A percentile compares a stretch with the other conserved stretches of the same genome.
Conservation (phyloP, 1,284 basidiomycete species). For the Ceratobasidium sp. region DNA sequence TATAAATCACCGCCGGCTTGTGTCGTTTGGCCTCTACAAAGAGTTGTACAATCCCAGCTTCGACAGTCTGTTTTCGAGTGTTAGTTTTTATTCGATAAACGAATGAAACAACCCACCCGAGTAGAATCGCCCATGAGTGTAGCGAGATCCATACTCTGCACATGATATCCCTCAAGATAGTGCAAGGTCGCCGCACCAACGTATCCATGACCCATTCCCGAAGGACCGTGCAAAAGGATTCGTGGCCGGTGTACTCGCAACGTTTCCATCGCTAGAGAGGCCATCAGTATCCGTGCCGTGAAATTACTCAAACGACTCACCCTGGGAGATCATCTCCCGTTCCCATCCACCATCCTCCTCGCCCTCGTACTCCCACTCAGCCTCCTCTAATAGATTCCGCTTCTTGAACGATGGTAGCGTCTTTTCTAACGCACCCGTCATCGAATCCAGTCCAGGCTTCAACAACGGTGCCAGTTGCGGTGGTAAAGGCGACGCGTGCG, state of each 20-base stretch:
- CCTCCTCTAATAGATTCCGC: slow-evolving; percentile 90
- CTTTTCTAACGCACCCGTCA: slow-evolving; percentile 77
- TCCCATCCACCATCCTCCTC: slow-evolving; percentile 80
- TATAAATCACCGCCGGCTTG: slow-evolving; percentile 95
- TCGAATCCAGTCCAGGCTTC: slow-evolving; percentile 74
- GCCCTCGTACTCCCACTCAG: slow-evolving; percentile 87
- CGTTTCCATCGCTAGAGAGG: slow-evolving; percentile 84
- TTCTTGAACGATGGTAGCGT: slow-evolving; percentile 83
- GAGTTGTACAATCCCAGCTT: slow-evolving; percentile 95
- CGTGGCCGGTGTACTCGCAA: slow-evolving; percentile 93
- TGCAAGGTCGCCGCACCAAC: slow-evolving; percentile 93
- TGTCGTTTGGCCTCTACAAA: slow-evolving; percentile 98
- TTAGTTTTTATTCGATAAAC: not conserved
- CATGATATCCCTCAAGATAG: slow-evolving; percentile 94
- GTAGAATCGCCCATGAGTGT: slow-evolving; percentile 92
- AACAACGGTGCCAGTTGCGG: slow-evolving; percentile 89
- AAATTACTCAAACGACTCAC: slow-evolving; percentile 63
- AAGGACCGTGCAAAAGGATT: slow-evolving; percentile 84
- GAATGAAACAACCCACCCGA: slow-evolving; percentile 67
- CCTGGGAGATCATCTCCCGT: slow-evolving; percentile 87
- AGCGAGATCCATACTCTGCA: slow-evolving; percentile 94
- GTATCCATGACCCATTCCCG: slow-evolving; percentile 92
- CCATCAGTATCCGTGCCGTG: slow-evolving; percentile 46
- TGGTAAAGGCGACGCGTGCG: slow-evolving; percentile 88
- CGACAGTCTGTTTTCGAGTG: slow-evolving; percentile 74